These are phyloP conservation scores for thale cress (Arabidopsis thaliana) DNA, from an alignment of 345 rosid genomes.

Conservation along the genomic window DNA sequence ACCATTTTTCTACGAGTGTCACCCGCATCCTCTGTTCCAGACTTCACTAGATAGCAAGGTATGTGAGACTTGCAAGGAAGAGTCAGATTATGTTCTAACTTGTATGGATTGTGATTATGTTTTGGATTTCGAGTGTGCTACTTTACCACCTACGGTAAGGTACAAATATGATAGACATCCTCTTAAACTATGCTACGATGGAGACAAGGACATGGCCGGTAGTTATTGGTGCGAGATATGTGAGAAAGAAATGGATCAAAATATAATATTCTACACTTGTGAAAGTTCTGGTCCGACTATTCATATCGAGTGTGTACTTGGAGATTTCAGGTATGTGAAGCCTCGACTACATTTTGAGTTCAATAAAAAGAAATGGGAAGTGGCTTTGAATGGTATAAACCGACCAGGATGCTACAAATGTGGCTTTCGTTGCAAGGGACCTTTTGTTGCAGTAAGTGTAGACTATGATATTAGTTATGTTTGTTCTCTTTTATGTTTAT, in stretches of 20 bases:
- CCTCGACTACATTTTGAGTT: conserved; percentile 11
- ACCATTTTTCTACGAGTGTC: conserved; percentile 14
- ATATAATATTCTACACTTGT: conserved; percentile 25
- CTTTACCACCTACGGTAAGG: not conserved
- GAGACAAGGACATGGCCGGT: not conserved
- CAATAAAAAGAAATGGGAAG: conserved; percentile 24
- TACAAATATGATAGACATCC: conserved; percentile 15
- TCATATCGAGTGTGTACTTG: conserved; percentile 25
- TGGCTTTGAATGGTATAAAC: conserved; percentile 24
- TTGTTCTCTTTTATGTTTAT: conserved; percentile 25
- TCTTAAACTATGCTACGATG: conserved; percentile 31
- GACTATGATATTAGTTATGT: conserved; percentile 3
- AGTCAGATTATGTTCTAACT: not conserved
- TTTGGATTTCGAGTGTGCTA: conserved; percentile 24
- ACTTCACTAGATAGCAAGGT: not conserved
- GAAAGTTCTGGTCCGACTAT: conserved; percentile 2
- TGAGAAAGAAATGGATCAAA: conserved; percentile 17
- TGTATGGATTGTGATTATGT: conserved; percentile 33
- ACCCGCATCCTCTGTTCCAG: conserved; percentile 18
- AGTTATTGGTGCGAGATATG: conserved; percentile 26
- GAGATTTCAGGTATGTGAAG: conserved; percentile 28
- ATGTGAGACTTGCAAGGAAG: conserved; percentile 22
- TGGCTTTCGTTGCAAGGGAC: conserved; percentile 32
- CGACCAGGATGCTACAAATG: conserved; percentile 35
- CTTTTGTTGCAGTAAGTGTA: not conserved